phyloP scores from a whole-genome alignment of 78 protist species.

The Protostelium mycophagum region DNA sequence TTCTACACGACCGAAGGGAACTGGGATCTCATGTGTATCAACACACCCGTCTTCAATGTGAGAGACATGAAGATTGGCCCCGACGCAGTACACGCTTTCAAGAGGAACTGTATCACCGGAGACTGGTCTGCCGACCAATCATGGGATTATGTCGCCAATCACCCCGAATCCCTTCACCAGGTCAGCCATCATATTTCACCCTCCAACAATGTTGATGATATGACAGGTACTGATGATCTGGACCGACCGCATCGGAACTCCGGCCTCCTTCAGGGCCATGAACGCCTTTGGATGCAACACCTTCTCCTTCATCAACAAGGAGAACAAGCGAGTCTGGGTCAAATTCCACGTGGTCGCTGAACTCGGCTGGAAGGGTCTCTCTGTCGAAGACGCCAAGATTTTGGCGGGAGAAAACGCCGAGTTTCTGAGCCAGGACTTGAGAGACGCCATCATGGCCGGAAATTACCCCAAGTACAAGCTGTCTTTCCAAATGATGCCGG shows the following conservation, averaged over 20 bases:
- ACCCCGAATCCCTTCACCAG: slow-evolving; percentile 79
- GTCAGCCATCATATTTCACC: no score
- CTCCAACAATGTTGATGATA: no score
- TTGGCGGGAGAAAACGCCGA: slow-evolving; percentile 66
- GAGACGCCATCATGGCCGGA: slow-evolving; percentile 67
- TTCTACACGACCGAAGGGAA: slow-evolving; percentile 87
- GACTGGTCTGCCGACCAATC: slow-evolving; percentile 47
- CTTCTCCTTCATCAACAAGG: slow-evolving; percentile 53
- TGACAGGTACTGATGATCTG: neutral
- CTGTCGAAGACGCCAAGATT: slow-evolving; percentile 66
- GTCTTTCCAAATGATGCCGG: slow-evolving; percentile 69
- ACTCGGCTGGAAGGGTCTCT: slow-evolving; percentile 45
- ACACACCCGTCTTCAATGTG: slow-evolving; percentile 76
- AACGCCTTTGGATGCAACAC: slow-evolving; percentile 79
- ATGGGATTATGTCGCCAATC: slow-evolving; percentile 74
- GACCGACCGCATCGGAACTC: slow-evolving; percentile 48
- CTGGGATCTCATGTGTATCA: slow-evolving; percentile 74
- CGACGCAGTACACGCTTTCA: slow-evolving; percentile 67
- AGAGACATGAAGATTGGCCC: slow-evolving; percentile 68
- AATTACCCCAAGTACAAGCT: slow-evolving; percentile 68
- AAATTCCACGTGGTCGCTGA: slow-evolving; percentile 70
- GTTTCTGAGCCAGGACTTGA: slow-evolving; percentile 68
- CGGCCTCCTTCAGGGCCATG: slow-evolving; percentile 66
- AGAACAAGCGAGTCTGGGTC: slow-evolving; percentile 46
- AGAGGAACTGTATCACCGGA: slow-evolving; percentile 68